phyloP scores from a whole-genome alignment of 441 rosid genomes.

The Croton setiger region DNA sequence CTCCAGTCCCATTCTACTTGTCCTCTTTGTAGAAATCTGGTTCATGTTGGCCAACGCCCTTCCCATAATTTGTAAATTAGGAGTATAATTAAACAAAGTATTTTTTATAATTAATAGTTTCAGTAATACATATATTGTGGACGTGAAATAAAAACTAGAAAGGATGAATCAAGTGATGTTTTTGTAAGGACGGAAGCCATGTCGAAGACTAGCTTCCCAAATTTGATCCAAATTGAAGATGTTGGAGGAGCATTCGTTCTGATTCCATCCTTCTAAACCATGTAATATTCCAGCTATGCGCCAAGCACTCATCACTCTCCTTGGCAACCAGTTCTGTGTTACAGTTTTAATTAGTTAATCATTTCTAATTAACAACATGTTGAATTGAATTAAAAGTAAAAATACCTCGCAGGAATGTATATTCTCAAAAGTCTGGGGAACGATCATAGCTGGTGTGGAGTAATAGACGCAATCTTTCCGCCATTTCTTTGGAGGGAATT shows the following conservation, averaged over 20 bases:
- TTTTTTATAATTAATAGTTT: too few relatives aligned
- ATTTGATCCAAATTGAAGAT: constrained; percentile 30
- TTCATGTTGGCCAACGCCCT: constrained; percentile 4
- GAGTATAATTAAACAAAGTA: too few relatives aligned
- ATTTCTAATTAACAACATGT: too few relatives aligned
- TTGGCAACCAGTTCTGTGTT: constrained; percentile 55
- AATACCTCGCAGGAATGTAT: constrained; percentile 58
- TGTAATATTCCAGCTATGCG: constrained; percentile 54
- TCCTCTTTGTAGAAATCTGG: constrained; percentile 35
- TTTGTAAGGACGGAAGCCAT: constrained; percentile 40
- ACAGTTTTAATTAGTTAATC: too few relatives aligned
- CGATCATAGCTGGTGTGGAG: constrained; percentile 48
- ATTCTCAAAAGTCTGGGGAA: constrained; percentile 40
- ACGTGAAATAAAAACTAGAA: too few relatives aligned
- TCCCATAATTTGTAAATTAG: too few relatives aligned
- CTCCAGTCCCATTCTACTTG: constrained; percentile 28
- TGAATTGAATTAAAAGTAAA: constrained; percentile 11
- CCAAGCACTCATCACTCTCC: constrained; percentile 50
- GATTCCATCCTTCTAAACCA: constrained; percentile 47
- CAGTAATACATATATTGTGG: too few relatives aligned
- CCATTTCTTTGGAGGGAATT: constrained; percentile 41
- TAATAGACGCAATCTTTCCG: constrained; percentile 47
- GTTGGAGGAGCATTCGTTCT: constrained; percentile 42
- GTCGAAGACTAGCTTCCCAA: constrained; percentile 53
- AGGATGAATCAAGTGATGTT: neutral